A percentile compares a stretch with the other conserved stretches of the same genome.
These are phyloP conservation scores for Epichloe gansuensis DNA, from an alignment of 2,329 filamentous ascomycete species.

Conservation along the genomic window DNA sequence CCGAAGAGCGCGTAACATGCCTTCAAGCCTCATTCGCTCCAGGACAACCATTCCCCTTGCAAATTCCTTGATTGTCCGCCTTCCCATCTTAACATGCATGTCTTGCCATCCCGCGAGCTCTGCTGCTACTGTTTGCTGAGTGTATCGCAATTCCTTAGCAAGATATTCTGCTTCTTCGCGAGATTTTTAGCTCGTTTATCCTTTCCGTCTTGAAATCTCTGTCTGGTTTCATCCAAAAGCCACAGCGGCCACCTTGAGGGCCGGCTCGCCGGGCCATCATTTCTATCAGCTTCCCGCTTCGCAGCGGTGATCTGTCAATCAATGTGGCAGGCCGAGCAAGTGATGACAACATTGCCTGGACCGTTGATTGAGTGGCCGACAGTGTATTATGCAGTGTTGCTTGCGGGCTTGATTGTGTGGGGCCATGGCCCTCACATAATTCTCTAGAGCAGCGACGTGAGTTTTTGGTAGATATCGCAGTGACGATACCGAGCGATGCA, in stretches of 20 bases:
- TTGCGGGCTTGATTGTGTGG: constrained; percentile 61
- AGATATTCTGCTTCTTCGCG: constrained; percentile 60
- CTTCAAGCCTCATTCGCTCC: constrained; percentile 68
- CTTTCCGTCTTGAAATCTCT: constrained; percentile 70
- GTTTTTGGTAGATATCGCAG: constrained; percentile 54
- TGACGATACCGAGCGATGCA: constrained; percentile 39
- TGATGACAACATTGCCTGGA: constrained; percentile 67
- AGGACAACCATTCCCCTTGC: constrained; percentile 67
- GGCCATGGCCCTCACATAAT: constrained; percentile 54
- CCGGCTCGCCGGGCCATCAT: constrained; percentile 60
- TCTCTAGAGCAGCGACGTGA: constrained; percentile 59
- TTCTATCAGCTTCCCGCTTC: constrained; percentile 66
- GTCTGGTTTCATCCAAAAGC: constrained; percentile 76
- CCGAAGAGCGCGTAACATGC: constrained; percentile 68
- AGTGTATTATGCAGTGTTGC: constrained; percentile 63
- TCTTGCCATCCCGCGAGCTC: constrained; percentile 94
- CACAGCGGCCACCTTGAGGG: constrained; percentile 70
- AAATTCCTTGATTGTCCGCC: constrained; percentile 62
- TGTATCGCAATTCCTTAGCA: constrained; percentile 76
- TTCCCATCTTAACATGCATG: constrained; percentile 66
- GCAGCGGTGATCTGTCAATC: constrained; percentile 63
- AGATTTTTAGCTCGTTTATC: constrained; percentile 63
- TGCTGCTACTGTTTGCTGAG: constrained; percentile 81
- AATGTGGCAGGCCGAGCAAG: constrained; percentile 69
- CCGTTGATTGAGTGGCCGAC: constrained; percentile 70